Base-by-base conservation (phyloP, 371 early-diverging fungal species). In the Rhizopus sp. region DNA sequence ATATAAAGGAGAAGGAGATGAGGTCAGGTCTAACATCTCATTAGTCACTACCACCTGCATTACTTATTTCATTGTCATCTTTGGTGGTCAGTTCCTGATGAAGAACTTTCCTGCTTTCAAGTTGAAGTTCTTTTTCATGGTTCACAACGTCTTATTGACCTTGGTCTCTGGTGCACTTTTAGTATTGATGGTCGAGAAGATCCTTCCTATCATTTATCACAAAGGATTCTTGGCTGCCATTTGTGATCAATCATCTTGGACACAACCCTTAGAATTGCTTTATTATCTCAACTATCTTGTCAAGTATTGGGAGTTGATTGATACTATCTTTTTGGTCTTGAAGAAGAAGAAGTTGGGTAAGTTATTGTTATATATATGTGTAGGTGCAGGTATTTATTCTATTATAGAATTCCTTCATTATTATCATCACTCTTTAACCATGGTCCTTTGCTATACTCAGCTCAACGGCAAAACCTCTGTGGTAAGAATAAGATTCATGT, bases 361-460 rank as follows among this genome's bases (percentile, higher is more conserved):
- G 61, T 55, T 17, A 2, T n/a, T 45, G n/a, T n/a, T n/a, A n/a
- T 30, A 47, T 52, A 38, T 50, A 31, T 39, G 50, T 40, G 15
- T 49, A 39, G 53, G 41, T 29, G 53, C 29, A 29, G n/a, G 31
- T 12, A 37, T 30, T 40, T 1, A 3, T n/a, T 15, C 9, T 29
- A 30, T 23, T 44, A 8, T 81, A 79, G 90, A 88, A 76, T 90
- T 94, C 83, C 77, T 93, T 63, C 94, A 94, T 69, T 91, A 90
- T 73, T 94, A 88, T 80, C 95, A 94, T 66, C 94, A 95, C 70
- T 87, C 90, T 55, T 79, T 93, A 78, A 95, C 95, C 49, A 89
- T 92, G 90, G 82, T 90, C 46, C 87, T 95, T 39, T 93, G 93
- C 80, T 93, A 78, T 66, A 82, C 87, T 57, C 91, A 94, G 70